Base-by-base conservation (phyloP, 371 early-diverging fungal genomes). In the Coemansia sp. region DNA sequence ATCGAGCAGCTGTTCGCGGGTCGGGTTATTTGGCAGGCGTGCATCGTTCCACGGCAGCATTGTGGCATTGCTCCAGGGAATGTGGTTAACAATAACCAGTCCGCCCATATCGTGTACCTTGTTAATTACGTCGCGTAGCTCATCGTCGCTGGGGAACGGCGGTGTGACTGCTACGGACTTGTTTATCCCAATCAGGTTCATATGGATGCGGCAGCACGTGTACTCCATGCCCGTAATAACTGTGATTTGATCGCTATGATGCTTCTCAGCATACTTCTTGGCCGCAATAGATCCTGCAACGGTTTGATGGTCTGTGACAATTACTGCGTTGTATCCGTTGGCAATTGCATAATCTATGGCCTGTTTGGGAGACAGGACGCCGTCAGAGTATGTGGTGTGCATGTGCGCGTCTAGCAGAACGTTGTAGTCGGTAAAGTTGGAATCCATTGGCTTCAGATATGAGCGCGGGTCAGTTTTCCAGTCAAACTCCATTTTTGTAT, bases 141-240 rank as follows among this genome's bases (percentile, higher is more conserved):
- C 84, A 30, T 88, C 84, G 64, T 91, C 87, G 20, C 86, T 83
- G 1, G 92, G 92, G 28, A 75, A 81, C 9, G 88, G 78, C 6
- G 86, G 80, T 9, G 75, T 84, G 37, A 84, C 69, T 0, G 85
- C 82, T 18, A 91, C 78, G 0, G 88, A 85, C 65, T 86, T 84
- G 64, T 88, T 90, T 52, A 91, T 88, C n/a, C 86, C 87, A 25
- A 91, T 83, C 30, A 91, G 82, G 61, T 89, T 88, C 92, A 91
- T 89, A 67, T 91, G 92, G 21, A 91, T 83, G 0, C 91, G 84
- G 69, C 91, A 91, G 50, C 87, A 87, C 81, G 85, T 80, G 57
- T 90, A 87, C 66, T 91, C 91, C 84, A 90, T 88, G 18, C 84
- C 90, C 0, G 91, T 88, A 20, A 91, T 89, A 1, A 91, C 88